Evolutionary conservation across 176 grass and related monocot genomes (phyloP).

Genomic region (Triticum aestivum): IWGSC_CS_RefSeq_v2.1 NC_057798.1:628339191-628339690

Average conservation of each 20-base stretch:
- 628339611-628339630: slow-evolving; percentile 88
- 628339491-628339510: slow-evolving; percentile 86
- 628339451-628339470: slow-evolving; percentile 91
- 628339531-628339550: slow-evolving; percentile 97
- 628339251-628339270: slow-evolving; percentile 76
- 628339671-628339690: slow-evolving; percentile 99
- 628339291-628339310: slow-evolving; percentile 91
- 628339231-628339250: slow-evolving; percentile 95
- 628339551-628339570: slow-evolving; percentile 81
- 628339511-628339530: slow-evolving; percentile 99
- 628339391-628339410: slow-evolving; percentile 86
- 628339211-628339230: slow-evolving; percentile 94
- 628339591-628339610: slow-evolving; percentile 83
- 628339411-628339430: slow-evolving; percentile 78
- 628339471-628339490: slow-evolving; percentile 79
- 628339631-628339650: slow-evolving; percentile 95
- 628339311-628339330: slow-evolving; percentile 76
- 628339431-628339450: slow-evolving; percentile 76
- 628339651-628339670: slow-evolving; percentile 98
- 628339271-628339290: slow-evolving; percentile 95
- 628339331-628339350: slow-evolving; percentile 98
- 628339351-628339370: slow-evolving; percentile 83
- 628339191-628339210: slow-evolving; percentile 90
- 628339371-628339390: slow-evolving; percentile 81
- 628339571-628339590: slow-evolving; percentile 88